Conservation (phyloP, 169 alveolate species). For the Eimeria necatrix region DNA sequence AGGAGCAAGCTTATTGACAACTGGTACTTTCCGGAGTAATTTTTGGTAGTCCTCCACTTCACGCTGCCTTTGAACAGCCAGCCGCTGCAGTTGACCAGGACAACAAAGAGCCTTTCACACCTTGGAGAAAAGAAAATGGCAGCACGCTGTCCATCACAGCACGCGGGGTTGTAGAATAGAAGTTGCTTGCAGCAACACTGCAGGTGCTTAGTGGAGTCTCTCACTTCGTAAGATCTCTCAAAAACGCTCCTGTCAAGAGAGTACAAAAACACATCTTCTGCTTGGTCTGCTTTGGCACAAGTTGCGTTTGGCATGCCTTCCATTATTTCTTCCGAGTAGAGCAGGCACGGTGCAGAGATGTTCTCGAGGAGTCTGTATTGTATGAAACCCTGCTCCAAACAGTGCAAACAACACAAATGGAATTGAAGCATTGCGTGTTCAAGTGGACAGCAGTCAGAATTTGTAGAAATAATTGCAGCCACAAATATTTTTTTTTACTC, state of each 20-base stretch:
- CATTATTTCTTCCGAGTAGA: constrained; percentile 47
- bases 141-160: background rate
- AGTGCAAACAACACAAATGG: background rate
- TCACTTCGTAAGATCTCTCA: constrained; percentile 74
- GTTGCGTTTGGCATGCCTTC: constrained; percentile 59
- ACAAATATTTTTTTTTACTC: background rate
- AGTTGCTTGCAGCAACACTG: background rate
- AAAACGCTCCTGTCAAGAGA: constrained; percentile 50
- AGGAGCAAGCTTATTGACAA: constrained; percentile 71
- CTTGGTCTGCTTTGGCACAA: constrained; percentile 56
- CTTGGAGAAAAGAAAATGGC: background rate
- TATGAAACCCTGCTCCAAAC: constrained; percentile 64
- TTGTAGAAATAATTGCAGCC: background rate
- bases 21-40: constrained; percentile 80
- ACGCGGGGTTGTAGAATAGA: background rate
- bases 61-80: constrained; percentile 47
- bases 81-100: constrained; percentile 37
- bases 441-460: background rate
- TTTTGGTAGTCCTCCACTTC: constrained; percentile 56
- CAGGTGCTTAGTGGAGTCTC: background rate
- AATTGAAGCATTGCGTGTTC: background rate
- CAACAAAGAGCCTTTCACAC: background rate
- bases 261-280: constrained; percentile 58
- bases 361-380: constrained; percentile 43
- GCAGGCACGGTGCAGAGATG: constrained; percentile 61